Evolutionary conservation across 768 basidiomycete species (phyloP), one percentile per base, ranked within the genome.

Genomic region (Lactarius vividus): DNA sequence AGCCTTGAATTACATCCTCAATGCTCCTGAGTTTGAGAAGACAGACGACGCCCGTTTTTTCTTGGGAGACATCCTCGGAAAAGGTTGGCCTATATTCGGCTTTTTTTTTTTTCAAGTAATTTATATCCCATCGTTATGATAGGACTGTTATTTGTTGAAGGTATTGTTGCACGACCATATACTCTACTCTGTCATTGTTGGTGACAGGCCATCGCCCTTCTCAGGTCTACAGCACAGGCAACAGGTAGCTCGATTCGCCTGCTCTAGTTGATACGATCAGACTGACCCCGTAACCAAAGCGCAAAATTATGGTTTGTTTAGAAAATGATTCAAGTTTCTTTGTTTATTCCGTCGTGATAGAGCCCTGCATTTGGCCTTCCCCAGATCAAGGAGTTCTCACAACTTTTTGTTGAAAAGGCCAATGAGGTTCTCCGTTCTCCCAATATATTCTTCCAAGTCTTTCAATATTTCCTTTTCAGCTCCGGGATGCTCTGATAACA

Each of bases 61-160:
- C 1, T 53, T 69, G 20, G 58, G 62, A 40, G 53, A 28, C 8
- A 4, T 56, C 1, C 3, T 63, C 28, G 68, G 68, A 42, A 55
- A 33, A 52, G 68, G 68, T 67, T 29, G 4, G 67, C n/a, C 20
- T 13, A n/a, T 13, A 26, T 35, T 54, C 13, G 9, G 35, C 31
- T 28, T 18, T 23, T 35, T 31, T 31, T 20, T 39, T 29, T 31
- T 33, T 20, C 26, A 23, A 16, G 26, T 18, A 35, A 29, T 40
- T 53, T 31, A 66, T 49, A 49, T 18, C 49, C 28, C 35, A 6
- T 13, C 28, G 15, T 58, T 35, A 16, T 42, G n/a, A 39, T 46
- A 66, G 66, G 66, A 11, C 35, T 68, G 58, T n/a, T 68, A 39
- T 23, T 57, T 39, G 64, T 61, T 26, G 64, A 66, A 67, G 66